Evolutionary conservation across 1,139 yeast genomes (phyloP), one percentile per base, ranked within the genome.

Genomic region (Candida pseudoviswanathii): DNA sequence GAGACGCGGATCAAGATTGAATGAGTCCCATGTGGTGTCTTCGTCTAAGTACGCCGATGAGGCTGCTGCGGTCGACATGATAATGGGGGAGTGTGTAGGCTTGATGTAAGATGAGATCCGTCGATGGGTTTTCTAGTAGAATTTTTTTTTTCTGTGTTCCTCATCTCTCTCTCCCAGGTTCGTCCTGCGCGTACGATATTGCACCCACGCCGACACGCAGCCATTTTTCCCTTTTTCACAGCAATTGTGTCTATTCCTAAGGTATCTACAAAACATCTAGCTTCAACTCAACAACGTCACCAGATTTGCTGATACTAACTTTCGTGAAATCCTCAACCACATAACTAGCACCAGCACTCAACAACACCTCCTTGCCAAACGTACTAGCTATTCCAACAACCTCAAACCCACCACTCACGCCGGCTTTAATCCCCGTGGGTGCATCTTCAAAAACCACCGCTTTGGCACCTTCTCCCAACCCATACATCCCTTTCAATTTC

Each of bases 1-100:
- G 45, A 94, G 74, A 55, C 99, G 77, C 31, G 96, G 78, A 66
- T 94, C 99, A 49, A 94, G 74, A 48, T 81, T 80, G 61, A 86
- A 81, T 2, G 85, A 74, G 45, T 84, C 88, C 78, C 89, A 88
- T n/a, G 81, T 75, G n/a, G 80, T 71, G 3, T 84, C 75, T 24
- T 84, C 89, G 64, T 88, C 95, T 50, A 87, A 76, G 59, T 85
- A 86, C 5, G 85, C 86, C 44, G 78, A 78, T 3, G 88, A 75
- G 41, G 82, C 89, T 34, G 85, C 75, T 11, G 58, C 44, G n/a
- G 58, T 46, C 22, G 47, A 46, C 42, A 40, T 46, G 9, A n/a
- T 32, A n/a, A n/a, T n/a, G n/a, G 10, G 24, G 39, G 6, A 31
- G 32, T 42, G 10, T 32, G n/a, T 33, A 33, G 30, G 8, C 16